Conservation (phyloP, 2,329 filamentous ascomycete species). For the Verticillium alfalfae region DNA sequence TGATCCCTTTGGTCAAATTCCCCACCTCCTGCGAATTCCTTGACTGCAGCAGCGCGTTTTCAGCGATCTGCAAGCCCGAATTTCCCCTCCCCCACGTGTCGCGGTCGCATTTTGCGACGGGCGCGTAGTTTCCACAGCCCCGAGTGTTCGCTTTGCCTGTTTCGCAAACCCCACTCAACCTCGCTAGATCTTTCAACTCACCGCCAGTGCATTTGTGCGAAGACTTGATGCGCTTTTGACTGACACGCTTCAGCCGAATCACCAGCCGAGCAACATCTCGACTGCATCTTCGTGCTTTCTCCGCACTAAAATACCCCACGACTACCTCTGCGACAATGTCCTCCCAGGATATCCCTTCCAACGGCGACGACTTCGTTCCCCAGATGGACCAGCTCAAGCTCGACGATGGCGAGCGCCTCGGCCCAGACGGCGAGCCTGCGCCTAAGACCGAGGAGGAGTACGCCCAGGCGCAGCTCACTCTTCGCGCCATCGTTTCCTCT, state of each 20-base stretch:
- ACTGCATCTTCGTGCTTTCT: background rate
- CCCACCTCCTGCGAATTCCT: background rate
- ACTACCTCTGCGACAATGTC: background rate
- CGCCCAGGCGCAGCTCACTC: slow-evolving; percentile 82
- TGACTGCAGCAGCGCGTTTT: background rate
- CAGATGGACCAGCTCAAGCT: slow-evolving; percentile 62
- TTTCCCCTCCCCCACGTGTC: background rate
- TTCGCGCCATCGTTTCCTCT: slow-evolving; percentile 95
- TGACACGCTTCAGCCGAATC: background rate
- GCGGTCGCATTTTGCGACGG: background rate
- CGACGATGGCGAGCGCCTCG: slow-evolving; percentile 57
- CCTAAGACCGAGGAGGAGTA: slow-evolving; percentile 98
- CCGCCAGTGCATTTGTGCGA: background rate
- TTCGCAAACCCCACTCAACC: background rate
- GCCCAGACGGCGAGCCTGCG: slow-evolving; percentile 68
- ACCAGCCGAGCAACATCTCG: background rate
- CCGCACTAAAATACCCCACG: background rate
- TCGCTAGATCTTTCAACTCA: background rate
- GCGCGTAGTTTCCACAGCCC: background rate
- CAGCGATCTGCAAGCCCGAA: background rate
- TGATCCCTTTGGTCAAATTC: background rate
- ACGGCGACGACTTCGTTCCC: slow-evolving; percentile 55
- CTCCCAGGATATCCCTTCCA: background rate
- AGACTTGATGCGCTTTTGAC: background rate
- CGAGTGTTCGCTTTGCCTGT: background rate